Base-by-base conservation (phyloP, 2,329 filamentous ascomycete genomes). In the Davidsoniella australis region DNA sequence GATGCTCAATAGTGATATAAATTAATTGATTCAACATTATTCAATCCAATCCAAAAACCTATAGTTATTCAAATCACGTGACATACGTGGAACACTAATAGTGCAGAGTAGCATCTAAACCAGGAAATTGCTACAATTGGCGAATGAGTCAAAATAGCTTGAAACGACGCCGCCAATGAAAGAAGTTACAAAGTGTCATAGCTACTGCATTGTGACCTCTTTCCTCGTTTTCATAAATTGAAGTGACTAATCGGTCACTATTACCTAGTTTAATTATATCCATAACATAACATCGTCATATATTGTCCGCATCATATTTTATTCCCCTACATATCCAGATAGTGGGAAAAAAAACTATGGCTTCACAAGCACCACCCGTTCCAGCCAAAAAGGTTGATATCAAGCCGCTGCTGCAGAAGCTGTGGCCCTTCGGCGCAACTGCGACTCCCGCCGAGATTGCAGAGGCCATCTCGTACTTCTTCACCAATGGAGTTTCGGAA, bases 391-490 rank as follows among this genome's bases (percentile, higher is more conserved):
- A 47, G 36, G 57, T 75, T 58, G 71, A 77, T 57, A 82, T 88
- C 63, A 83, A 82, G 56, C 77, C 79, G 38, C 69, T 89, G 29
- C 73, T 89, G 52, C 78, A 78, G 59, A 76, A 82, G 52, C 70
- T 89, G 41, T 86, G 82, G 80, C 80, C 74, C 26, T 59, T 69
- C 40, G 56, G 60, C 65, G 53, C 65, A 59, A 61, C 65, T 14
- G 80, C 88, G 49, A 77, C 78, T 14, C 78, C 88, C 10, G 70
- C 76, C 46, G 86, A 95, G 62, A 91, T 98, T 62, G 86, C 89
- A 53, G 73, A 81, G n/a, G 88, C 89, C 48, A 81, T 96, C 57
- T 81, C 85, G 4, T 73, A 89, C 60, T 93, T 95, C 61, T 96
- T 96, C 65, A 88, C 87, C 52, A 82, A 95, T 66, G 78, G 79